Percentiles rank a stretch among this genome's conserved stretches.
These are phyloP conservation scores for Cornus controversa DNA, from an alignment of 148 eudicot genomes.

Conservation along the genomic window DNA sequence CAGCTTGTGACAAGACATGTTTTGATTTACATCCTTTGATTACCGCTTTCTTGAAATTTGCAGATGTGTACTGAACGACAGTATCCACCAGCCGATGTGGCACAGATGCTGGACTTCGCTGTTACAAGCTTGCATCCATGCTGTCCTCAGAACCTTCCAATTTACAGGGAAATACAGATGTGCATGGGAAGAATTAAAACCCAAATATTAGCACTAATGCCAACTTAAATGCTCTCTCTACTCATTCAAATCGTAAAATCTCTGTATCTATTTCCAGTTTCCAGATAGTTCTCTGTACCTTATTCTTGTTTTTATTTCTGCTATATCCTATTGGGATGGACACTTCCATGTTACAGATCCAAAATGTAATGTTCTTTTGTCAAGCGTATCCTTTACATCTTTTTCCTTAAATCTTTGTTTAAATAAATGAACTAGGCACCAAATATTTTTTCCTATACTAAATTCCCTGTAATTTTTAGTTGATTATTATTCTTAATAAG, in stretches of 20 bases:
- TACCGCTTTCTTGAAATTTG: constrained; percentile 8
- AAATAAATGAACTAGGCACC: too few species aligned
- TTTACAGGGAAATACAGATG: constrained; percentile 72
- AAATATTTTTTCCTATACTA: too few species aligned
- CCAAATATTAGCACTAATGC: constrained; percentile 79
- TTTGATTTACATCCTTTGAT: not conserved
- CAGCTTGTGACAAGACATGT: too few species aligned
- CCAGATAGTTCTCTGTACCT: not conserved
- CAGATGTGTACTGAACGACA: constrained; percentile 87
- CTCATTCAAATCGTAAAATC: not conserved
- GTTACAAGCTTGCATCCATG: constrained; percentile 68
- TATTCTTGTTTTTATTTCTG: not conserved
- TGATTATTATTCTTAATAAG: too few species aligned
- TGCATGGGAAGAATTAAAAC: constrained; percentile 80
- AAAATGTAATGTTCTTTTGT: too few species aligned
- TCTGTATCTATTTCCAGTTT: not conserved
- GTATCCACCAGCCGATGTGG: constrained; percentile 80
- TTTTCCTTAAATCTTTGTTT: not conserved
- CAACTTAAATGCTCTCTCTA: constrained; percentile 35
- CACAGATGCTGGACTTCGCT: constrained; percentile 70
- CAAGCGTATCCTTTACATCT: not conserved
- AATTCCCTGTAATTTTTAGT: too few species aligned
- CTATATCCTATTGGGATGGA: not conserved
- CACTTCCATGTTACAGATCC: not conserved
- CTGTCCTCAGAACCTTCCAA: constrained; percentile 63